These are phyloP conservation scores for Beauveria sp. DNA, from an alignment of 2,329 filamentous ascomycete species.

Conservation along the genomic window DNA sequence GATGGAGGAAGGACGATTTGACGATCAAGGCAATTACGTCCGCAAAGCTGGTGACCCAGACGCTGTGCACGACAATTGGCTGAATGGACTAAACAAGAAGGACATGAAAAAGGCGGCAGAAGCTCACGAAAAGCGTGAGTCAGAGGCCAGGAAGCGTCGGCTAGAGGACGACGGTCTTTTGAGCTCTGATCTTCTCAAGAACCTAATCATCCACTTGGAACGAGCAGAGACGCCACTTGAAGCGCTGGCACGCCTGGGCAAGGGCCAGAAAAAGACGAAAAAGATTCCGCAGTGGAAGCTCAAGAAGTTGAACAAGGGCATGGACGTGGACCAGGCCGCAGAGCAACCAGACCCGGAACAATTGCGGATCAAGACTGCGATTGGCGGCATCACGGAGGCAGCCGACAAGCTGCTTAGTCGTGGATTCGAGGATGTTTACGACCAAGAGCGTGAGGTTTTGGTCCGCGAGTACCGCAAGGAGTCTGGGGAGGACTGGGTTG, in stretches of 20 bases:
- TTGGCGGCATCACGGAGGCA: conserved; percentile 79
- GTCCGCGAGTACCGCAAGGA: conserved; percentile 77
- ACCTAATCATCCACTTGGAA: conserved; percentile 66
- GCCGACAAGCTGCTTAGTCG: conserved; percentile 79
- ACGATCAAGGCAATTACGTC: conserved; percentile 84
- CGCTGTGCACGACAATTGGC: conserved; percentile 83
- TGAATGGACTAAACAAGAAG: conserved; percentile 87
- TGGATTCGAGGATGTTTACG: conserved; percentile 85
- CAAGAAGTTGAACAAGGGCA: conserved; percentile 55
- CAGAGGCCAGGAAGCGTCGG: conserved; percentile 63
- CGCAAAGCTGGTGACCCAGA: conserved; percentile 84
- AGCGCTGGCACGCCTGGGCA: conserved; percentile 73
- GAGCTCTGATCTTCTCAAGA: conserved; percentile 64
- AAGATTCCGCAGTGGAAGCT: conserved; percentile 60
- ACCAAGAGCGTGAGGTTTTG: conserved; percentile 75
- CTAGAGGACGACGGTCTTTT: conserved; percentile 67
- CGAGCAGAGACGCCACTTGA: conserved; percentile 81
- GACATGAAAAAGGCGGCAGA: conserved; percentile 84
- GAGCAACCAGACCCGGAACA: conserved; percentile 68
- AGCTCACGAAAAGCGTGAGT: conserved; percentile 78
- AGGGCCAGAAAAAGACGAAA: conserved; percentile 52
- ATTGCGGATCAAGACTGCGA: conserved; percentile 58
- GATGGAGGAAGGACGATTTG: conserved; percentile 87
- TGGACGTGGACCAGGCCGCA: conserved; percentile 59
- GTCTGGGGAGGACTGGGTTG: conserved; percentile 76